A percentile compares a stretch with the other conserved stretches of the same genome.
phyloP scores from a whole-genome alignment of 176 grass and related monocot species.

The Bolboschoenus planiculmis region DNA sequence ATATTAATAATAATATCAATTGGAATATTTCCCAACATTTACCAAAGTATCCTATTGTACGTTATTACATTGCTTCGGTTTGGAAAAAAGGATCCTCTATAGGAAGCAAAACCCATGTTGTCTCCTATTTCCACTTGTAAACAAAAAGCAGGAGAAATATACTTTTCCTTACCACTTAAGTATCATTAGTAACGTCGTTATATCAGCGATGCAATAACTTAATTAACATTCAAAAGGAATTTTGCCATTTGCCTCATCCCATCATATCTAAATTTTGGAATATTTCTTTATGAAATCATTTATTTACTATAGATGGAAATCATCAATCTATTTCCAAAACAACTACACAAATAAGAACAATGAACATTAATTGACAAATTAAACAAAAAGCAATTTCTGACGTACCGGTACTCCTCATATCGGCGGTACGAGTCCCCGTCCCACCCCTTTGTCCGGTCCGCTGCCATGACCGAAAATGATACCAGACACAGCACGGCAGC shows the following conservation, averaged over 20 bases:
- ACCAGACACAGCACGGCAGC: constrained; percentile 55
- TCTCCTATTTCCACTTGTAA: not conserved
- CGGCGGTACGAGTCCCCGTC: constrained; percentile 68
- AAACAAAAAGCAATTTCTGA: not conserved
- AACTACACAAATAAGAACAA: not conserved
- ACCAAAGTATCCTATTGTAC: not conserved
- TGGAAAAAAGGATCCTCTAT: not conserved
- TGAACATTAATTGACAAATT: not conserved
- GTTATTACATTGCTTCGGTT: not conserved
- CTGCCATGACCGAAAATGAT: constrained; percentile 66
- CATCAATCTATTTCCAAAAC: not conserved
- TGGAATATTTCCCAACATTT: not conserved
- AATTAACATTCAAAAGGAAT: not conserved
- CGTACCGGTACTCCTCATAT: constrained; percentile 67
- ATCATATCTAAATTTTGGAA: not conserved
- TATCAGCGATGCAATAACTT: not conserved
- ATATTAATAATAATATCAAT: no score
- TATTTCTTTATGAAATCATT: not conserved
- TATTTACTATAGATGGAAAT: not conserved
- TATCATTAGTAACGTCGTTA: not conserved
- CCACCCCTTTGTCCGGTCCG: constrained; percentile 67
- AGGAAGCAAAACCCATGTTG: not conserved
- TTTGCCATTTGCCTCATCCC: not conserved
- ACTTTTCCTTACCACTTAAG: not conserved
- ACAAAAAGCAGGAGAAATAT: not conserved